Conservation (phyloP, 2,329 filamentous ascomycete species). For the Bipolaris sorokiniana region DNA sequence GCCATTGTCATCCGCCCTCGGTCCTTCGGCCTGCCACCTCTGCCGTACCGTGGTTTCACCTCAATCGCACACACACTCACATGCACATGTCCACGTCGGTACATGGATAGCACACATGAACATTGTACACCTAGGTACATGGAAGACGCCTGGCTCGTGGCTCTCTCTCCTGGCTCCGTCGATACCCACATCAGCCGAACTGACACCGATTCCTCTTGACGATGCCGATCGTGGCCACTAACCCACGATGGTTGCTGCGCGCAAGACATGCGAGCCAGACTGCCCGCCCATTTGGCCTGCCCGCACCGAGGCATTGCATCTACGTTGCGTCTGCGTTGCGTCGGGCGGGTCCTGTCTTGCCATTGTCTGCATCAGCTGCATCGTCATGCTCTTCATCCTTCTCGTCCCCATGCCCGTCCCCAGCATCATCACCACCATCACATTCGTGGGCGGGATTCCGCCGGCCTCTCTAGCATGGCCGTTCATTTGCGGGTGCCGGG, state of each 20-base stretch:
- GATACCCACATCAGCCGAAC: constrained; percentile 16
- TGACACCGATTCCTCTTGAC: constrained; percentile 10
- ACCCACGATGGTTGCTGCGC: neutral
- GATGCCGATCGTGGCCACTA: constrained; percentile 13
- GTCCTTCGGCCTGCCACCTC: too few species aligned
- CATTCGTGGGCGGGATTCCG: neutral
- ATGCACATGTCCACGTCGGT: neutral
- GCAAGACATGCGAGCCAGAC: neutral
- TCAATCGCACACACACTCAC: neutral
- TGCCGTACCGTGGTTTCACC: constrained; percentile 2
- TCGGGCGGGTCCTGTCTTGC: neutral
- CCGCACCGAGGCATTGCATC: too few species aligned
- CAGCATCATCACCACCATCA: neutral
- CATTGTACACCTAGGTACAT: neutral
- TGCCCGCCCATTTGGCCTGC: neutral
- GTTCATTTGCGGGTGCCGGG: constrained; percentile 41
- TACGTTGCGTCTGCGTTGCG: neutral
- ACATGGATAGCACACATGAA: neutral
- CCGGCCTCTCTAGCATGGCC: constrained; percentile 17
- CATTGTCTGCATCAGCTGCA: neutral
- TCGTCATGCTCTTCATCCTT: neutral
- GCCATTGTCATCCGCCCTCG: too few species aligned
- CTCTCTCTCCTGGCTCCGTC: neutral
- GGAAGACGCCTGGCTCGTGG: neutral
- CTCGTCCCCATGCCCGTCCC: too few species aligned